phyloP scores from a whole-genome alignment of 2,329 filamentous ascomycete genomes.

The Rhynchosporium agropyri region DNA sequence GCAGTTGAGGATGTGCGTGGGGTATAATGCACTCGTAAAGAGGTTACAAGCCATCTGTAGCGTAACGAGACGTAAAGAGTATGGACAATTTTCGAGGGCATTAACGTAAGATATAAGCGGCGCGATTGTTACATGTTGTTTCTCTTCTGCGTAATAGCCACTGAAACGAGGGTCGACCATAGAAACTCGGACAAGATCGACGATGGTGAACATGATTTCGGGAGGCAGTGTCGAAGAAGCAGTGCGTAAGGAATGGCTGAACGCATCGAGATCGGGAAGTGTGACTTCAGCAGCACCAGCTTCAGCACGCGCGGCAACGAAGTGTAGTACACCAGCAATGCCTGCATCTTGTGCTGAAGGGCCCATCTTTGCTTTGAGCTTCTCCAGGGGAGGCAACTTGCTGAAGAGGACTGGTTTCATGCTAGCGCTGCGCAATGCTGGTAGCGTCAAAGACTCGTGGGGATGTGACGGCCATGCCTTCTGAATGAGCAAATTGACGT shows the following conservation, averaged over 20 bases:
- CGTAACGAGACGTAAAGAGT: slow-evolving; percentile 80
- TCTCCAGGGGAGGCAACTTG: slow-evolving; percentile 81
- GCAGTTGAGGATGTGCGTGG: slow-evolving; percentile 61
- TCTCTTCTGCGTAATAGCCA: slow-evolving; percentile 80
- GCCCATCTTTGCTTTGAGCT: slow-evolving; percentile 79
- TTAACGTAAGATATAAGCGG: slow-evolving; percentile 64
- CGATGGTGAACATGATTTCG: slow-evolving; percentile 73
- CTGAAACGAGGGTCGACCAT: slow-evolving; percentile 78
- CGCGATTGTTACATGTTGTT: slow-evolving; percentile 62
- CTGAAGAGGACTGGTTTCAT: slow-evolving; percentile 67
- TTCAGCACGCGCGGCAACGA: slow-evolving; percentile 65
- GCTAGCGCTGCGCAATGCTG: slow-evolving; percentile 66
- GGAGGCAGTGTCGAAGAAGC: slow-evolving; percentile 58
- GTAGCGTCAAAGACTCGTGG: slow-evolving; percentile 71
- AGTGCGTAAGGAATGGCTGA: slow-evolving; percentile 63
- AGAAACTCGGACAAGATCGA: slow-evolving; percentile 82
- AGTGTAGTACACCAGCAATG: slow-evolving; percentile 67
- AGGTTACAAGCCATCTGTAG: slow-evolving; percentile 84
- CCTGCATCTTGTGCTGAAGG: slow-evolving; percentile 57
- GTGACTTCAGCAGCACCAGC: slow-evolving; percentile 65
- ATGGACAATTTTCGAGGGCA: slow-evolving; percentile 63
- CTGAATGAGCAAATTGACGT: slow-evolving; percentile 72
- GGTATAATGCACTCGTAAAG: slow-evolving; percentile 74
- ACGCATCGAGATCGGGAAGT: slow-evolving; percentile 68
- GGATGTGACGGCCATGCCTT: slow-evolving; percentile 77